Conservation (phyloP, 805 yeast genomes). For the Cyberlindnera maritima region DNA sequence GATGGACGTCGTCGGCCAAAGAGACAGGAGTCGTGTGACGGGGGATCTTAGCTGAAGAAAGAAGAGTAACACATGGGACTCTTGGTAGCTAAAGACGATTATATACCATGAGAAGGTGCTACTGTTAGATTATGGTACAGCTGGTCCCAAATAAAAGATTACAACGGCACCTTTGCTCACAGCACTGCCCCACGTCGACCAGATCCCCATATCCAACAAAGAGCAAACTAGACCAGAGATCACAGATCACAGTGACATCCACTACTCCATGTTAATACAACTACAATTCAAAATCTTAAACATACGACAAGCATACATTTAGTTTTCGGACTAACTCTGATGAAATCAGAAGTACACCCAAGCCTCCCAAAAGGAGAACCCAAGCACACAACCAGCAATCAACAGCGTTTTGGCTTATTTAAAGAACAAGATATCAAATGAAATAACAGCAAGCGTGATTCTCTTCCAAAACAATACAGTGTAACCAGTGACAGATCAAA, state of each 20-base stretch:
- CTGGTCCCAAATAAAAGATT: no score
- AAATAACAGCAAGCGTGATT: constrained; percentile 4
- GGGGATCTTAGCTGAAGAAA: neutral
- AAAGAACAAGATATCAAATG: constrained; percentile 8
- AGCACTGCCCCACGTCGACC: neutral
- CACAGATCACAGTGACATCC: no score
- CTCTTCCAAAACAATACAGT: neutral
- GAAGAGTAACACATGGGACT: no score
- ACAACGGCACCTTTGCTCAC: no score
- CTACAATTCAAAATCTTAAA: neutral
- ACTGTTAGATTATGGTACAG: no score
- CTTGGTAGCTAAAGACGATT: no score
- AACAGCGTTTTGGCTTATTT: neutral
- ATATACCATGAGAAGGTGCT: no score
- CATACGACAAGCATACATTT: constrained; percentile 10
- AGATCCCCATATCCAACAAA: neutral
- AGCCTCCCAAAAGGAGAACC: neutral
- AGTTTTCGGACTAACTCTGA: constrained; percentile 3
- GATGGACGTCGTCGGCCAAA: neutral
- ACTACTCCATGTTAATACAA: no score
- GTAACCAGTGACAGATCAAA: constrained; percentile 5
- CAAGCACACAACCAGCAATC: neutral
- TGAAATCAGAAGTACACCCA: neutral
- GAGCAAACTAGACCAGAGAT: neutral
- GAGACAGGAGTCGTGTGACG: neutral